These are phyloP conservation scores for Trichoderma atroviride DNA, from an alignment of 2,329 filamentous ascomycete species.

Conservation along the genomic window DNA sequence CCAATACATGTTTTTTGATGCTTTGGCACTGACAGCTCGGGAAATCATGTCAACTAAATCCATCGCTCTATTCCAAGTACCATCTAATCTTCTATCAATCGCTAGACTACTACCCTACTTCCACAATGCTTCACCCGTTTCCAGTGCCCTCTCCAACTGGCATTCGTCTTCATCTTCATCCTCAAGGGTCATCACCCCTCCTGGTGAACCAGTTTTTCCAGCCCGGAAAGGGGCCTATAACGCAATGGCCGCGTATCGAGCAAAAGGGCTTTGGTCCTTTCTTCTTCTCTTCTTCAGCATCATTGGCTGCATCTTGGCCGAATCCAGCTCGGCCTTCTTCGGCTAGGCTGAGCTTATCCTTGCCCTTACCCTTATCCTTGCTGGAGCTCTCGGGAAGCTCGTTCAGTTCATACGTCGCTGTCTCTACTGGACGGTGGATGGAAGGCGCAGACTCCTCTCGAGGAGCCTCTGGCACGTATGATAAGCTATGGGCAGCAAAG, in stretches of 20 bases:
- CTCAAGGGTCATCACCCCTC: background rate
- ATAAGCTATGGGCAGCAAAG: background rate
- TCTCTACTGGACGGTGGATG: background rate
- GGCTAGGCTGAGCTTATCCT: too few species aligned
- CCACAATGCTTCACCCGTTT: background rate
- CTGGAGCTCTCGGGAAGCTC: background rate
- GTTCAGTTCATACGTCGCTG: background rate
- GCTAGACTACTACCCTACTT: background rate
- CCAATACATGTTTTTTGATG: background rate
- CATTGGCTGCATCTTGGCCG: background rate
- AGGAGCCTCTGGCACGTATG: background rate
- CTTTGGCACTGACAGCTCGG: too few species aligned
- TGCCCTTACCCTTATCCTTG: background rate
- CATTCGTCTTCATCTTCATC: background rate
- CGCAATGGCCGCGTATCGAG: too few species aligned
- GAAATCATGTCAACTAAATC: background rate
- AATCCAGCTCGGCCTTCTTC: background rate
- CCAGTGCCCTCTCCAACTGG: background rate
- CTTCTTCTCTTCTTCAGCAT: background rate
- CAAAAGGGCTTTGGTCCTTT: background rate
- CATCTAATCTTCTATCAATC: background rate
- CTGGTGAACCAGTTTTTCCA: background rate
- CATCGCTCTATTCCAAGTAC: slow-evolving; percentile 10
- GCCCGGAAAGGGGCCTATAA: background rate
- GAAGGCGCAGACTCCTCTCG: background rate